A percentile compares a stretch with the other conserved stretches of the same genome.
Conservation (phyloP, 805 yeast species). For the Spathaspora boniae region DNA sequence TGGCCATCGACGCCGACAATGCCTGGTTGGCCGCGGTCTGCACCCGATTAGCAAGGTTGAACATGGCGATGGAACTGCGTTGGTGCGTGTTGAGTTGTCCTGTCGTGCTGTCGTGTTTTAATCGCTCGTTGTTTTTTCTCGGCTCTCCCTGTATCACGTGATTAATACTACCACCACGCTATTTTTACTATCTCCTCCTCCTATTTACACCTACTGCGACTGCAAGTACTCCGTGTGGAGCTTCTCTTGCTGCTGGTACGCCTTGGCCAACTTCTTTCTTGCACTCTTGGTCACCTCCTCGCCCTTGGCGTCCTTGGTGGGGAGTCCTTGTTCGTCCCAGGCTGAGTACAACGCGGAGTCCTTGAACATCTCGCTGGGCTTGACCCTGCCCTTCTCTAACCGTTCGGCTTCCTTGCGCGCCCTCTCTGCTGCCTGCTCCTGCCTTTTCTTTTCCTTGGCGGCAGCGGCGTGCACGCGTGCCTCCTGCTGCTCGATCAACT, state of each 20-base stretch:
- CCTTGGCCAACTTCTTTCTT: constrained; percentile 77
- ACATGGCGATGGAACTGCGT: constrained; percentile 16
- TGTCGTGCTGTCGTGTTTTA: background rate
- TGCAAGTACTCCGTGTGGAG: constrained; percentile 63
- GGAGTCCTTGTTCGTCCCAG: constrained; percentile 87
- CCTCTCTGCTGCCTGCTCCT: constrained; percentile 43
- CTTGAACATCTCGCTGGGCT: constrained; percentile 74
- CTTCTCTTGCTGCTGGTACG: constrained; percentile 76
- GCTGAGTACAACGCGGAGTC: constrained; percentile 52
- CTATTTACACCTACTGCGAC: background rate
- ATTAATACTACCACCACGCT: background rate
- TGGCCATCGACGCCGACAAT: constrained; percentile 39
- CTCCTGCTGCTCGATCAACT: constrained; percentile 56
- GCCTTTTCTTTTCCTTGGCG: constrained; percentile 57
- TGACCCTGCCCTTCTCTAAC: constrained; percentile 59
- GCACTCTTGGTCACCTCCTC: constrained; percentile 83
- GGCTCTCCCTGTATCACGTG: background rate
- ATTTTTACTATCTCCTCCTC: background rate
- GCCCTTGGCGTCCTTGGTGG: constrained; percentile 71
- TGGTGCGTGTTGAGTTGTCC: background rate
- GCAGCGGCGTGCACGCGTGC: constrained; percentile 59
- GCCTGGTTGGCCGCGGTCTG: constrained; percentile 55
- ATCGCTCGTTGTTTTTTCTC: background rate
- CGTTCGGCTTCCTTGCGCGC: constrained; percentile 64
- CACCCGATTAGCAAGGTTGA: constrained; percentile 26